Base-by-base conservation (phyloP, 2,329 filamentous ascomycete species). In the Fusarium udum region DNA sequence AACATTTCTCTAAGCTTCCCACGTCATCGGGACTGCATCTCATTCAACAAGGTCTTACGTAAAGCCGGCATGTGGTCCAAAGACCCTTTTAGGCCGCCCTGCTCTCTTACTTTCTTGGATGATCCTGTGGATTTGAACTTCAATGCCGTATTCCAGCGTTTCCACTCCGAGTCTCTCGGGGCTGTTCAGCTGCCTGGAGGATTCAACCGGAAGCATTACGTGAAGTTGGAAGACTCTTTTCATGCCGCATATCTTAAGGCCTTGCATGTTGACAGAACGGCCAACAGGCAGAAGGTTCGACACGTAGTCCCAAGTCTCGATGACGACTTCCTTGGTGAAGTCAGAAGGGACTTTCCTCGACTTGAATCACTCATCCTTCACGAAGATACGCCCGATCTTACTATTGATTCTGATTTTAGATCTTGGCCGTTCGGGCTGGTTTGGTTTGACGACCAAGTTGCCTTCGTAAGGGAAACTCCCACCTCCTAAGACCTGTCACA, bases 131-230 rank as follows among this genome's bases (percentile, higher is more conserved):
- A 18, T 10, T 6, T 12, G 20, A 36, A 16, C 4, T n/a, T 58
- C 24, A 46, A 28, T 12, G 32, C 56, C 4, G 7, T 58, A 16
- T 9, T 58, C 4, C 24, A 20, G 1, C 3, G 24, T 14, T 58
- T 37, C 2, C 0, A 2, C 0, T 20, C 32, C 3, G 11, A 4
- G 6, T 7, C 20, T 16, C 42, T 48, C 6, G 20, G 36, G 1
- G 42, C 56, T 7, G 42, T 59, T 31, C 42, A 31, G 7, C 7
- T 59, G 4, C 56, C 42, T 24, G 5, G 1, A 3, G 24, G 32
- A 2, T 0, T 28, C 3, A n/a, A n/a, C 24, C 2, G 13, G 14
- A 22, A 4, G 11, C 10, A 48, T 14, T 59, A 31, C 26, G 5
- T 7, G 1, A 20, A 20, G 24, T 18, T 59, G 12, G 18, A 1